Evolutionary conservation across 306 rosid species (phyloP).

Genomic region (Herpetospermum pedunculosum): DNA sequence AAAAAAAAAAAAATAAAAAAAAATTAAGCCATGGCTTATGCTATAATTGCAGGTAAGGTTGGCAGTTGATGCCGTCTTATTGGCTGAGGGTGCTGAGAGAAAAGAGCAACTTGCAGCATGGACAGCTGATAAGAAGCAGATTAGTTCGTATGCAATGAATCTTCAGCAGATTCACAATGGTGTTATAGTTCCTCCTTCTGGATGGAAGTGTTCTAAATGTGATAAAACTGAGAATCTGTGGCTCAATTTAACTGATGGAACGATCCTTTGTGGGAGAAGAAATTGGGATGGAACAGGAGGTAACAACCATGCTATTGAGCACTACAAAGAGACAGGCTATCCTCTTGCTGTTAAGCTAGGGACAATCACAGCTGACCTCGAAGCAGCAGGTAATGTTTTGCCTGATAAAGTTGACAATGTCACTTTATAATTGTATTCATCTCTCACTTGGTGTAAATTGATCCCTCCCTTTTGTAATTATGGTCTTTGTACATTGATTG

Average conservation of each 20-base stretch:
- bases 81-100: slow-evolving; percentile 75
- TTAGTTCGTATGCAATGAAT: slow-evolving; percentile 51
- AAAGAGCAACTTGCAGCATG: slow-evolving; percentile 90
- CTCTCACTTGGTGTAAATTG: too few species aligned
- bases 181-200: slow-evolving; percentile 65
- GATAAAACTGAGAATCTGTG: slow-evolving; percentile 87
- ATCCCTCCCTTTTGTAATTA: too few species aligned
- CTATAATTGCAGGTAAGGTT: slow-evolving; percentile 56
- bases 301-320: slow-evolving; percentile 82
- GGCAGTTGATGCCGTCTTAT: slow-evolving; percentile 75
- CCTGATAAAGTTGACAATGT: not conserved
- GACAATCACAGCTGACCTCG: slow-evolving; percentile 88
- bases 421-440: not conserved
- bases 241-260: slow-evolving; percentile 88
- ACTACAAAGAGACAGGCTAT: slow-evolving; percentile 61
- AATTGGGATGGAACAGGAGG: slow-evolving; percentile 98
- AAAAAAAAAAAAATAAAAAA: not conserved
- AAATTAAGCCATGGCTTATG: not conserved
- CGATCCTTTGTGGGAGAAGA: slow-evolving; percentile 82
- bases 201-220: slow-evolving; percentile 89
- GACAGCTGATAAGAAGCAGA: slow-evolving; percentile 67
- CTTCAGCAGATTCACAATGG: slow-evolving; percentile 78
- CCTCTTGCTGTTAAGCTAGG: slow-evolving; percentile 98
- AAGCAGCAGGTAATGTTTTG: slow-evolving; percentile 76
- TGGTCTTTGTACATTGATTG: too few species aligned